Conservation (phyloP, 2,329 filamentous ascomycete genomes). For the Sarocladium brachiariae region DNA sequence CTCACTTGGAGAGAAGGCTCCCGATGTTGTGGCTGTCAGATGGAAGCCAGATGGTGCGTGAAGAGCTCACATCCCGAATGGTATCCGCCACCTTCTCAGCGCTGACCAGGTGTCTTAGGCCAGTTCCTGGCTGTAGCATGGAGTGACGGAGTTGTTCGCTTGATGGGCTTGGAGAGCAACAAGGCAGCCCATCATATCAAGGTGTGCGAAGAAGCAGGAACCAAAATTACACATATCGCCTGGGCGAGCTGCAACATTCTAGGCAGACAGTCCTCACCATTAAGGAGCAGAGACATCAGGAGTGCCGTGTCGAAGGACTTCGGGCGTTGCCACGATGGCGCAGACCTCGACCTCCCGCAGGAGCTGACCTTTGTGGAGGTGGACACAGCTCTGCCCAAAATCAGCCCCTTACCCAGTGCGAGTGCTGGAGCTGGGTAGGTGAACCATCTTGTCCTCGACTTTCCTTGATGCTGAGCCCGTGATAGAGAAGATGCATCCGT, state of each 20-base stretch:
- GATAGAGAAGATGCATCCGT: conserved; percentile 48
- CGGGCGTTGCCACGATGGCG: background rate
- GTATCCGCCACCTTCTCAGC: background rate
- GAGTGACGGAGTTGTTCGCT: conserved; percentile 70
- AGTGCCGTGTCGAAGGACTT: background rate
- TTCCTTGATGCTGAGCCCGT: background rate
- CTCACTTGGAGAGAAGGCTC: conserved; percentile 31
- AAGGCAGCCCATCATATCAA: conserved; percentile 71
- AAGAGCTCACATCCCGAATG: too few species aligned
- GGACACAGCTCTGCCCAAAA: conserved; percentile 67
- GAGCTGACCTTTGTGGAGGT: conserved; percentile 71
- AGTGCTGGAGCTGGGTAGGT: conserved; percentile 58
- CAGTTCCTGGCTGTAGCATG: conserved; percentile 77
- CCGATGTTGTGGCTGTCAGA: conserved; percentile 40
- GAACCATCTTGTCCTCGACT: background rate
- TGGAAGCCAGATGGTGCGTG: conserved; percentile 65
- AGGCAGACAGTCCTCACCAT: background rate
- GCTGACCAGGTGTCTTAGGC: conserved; percentile 36
- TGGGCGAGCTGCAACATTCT: conserved; percentile 42
- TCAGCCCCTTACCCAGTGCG: conserved; percentile 59
- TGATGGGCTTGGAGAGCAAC: conserved; percentile 73
- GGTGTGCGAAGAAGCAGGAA: conserved; percentile 37
- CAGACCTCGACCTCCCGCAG: conserved; percentile 54
- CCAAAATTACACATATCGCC: conserved; percentile 43
- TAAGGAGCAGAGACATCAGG: conserved; percentile 16